phyloP scores from a whole-genome alignment of 768 basidiomycete species.

The Mycena metata region DNA sequence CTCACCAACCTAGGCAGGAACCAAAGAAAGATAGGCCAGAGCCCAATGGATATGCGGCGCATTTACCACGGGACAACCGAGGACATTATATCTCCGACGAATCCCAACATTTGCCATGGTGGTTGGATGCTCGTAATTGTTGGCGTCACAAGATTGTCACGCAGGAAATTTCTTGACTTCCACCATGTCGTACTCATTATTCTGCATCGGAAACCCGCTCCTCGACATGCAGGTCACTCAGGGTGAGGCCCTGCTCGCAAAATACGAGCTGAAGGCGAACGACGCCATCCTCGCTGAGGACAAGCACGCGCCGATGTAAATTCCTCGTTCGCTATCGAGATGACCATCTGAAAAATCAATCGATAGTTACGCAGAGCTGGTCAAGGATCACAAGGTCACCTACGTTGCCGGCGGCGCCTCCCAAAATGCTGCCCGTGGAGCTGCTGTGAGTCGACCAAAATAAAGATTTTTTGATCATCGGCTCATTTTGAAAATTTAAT shows the following conservation, averaged over 20 bases:
- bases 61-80: no score
- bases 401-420: slow-evolving; percentile 98
- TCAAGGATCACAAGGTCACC: slow-evolving; percentile 78
- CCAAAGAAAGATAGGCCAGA: no score
- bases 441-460: slow-evolving; percentile 75
- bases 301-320: slow-evolving; percentile 90
- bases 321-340: slow-evolving; percentile 10
- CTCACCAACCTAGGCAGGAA: no score
- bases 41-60: no score
- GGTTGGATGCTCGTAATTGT: no score
- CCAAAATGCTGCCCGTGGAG: slow-evolving; percentile 96
- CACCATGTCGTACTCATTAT: slow-evolving; percentile 66
- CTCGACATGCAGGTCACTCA: slow-evolving; percentile 95
- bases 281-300: slow-evolving; percentile 96
- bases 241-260: slow-evolving; percentile 86
- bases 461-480: slow-evolving; percentile 14
- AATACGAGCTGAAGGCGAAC: slow-evolving; percentile 93
- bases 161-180: slow-evolving; percentile 3
- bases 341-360: slow-evolving; percentile 18
- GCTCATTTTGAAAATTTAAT: slow-evolving; percentile 3
- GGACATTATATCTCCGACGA: no score
- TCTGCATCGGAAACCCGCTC: slow-evolving; percentile 96
- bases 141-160: no score
- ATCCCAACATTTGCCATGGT: no score
- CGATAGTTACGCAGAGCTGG: slow-evolving; percentile 89